These are phyloP conservation scores for Plectranthus barbatus DNA, from an alignment of 257 asterid species.

Conservation along the genomic window DNA sequence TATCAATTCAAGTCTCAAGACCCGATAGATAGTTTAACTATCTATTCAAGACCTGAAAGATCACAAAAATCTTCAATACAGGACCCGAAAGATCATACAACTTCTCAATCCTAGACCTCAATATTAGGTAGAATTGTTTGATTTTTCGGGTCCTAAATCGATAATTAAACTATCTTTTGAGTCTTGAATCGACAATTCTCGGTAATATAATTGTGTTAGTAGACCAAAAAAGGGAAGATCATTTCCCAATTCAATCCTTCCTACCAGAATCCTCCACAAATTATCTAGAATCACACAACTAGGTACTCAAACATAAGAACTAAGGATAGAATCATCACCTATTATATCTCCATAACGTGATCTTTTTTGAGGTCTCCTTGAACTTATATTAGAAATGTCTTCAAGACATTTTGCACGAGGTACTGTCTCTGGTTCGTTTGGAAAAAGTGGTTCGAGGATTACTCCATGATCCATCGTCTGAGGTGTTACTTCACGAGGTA, in stretches of 20 bases:
- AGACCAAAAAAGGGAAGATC: background rate
- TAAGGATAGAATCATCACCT: slow-evolving; percentile 16
- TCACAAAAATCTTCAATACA: no score
- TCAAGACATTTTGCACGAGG: slow-evolving; percentile 8
- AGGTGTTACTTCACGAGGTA: background rate
- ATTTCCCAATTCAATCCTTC: background rate
- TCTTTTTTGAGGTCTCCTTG: slow-evolving; percentile 25
- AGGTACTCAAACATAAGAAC: slow-evolving; percentile 1
- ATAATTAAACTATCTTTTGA: no score
- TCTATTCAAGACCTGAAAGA: no score
- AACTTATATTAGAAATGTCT: slow-evolving; percentile 9
- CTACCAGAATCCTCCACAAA: background rate
- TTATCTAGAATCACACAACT: background rate
- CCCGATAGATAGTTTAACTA: no score
- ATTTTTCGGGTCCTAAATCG: no score
- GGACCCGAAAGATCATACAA: no score
- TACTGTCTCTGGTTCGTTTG: background rate
- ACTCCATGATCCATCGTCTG: slow-evolving; percentile 12
- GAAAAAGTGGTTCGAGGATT: no score
- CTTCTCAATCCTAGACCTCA: no score
- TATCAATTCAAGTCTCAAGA: no score
- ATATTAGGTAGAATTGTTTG: no score
- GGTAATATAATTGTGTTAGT: background rate
- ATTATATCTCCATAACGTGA: slow-evolving; percentile 23
- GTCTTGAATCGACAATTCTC: no score